Evolutionary conservation across 2,329 filamentous ascomycete genomes (phyloP).

Genomic region (Epichloe aotearoae): DNA sequence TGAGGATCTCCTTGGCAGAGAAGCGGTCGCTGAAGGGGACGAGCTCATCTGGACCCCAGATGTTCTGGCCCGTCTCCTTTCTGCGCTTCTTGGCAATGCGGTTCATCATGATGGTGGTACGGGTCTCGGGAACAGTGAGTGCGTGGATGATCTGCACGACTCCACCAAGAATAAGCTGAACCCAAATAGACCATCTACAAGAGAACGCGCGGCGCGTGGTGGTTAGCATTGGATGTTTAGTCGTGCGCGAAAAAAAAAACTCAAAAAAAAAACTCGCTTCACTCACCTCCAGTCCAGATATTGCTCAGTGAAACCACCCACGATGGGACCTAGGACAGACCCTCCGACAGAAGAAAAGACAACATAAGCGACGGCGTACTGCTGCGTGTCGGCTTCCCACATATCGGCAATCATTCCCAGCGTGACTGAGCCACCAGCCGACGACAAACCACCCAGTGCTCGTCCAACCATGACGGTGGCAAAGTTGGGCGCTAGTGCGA

Average conservation of each 20-base stretch:
- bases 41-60: constrained; percentile 64
- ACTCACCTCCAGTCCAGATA: constrained; percentile 51
- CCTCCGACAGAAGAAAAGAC: constrained; percentile 72
- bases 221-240: background rate
- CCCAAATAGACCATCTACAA: constrained; percentile 61
- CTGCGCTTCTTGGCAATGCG: constrained; percentile 63
- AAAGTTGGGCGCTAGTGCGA: constrained; percentile 62
- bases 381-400: constrained; percentile 57
- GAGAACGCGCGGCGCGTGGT: too few species aligned
- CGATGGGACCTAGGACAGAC: constrained; percentile 61
- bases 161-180: constrained; percentile 67
- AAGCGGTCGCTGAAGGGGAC: constrained; percentile 46
- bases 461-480: constrained; percentile 56
- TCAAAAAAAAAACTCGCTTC: background rate
- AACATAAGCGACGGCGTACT: constrained; percentile 63
- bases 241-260: background rate
- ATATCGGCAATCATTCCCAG: constrained; percentile 64
- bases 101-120: constrained; percentile 66
- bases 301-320: constrained; percentile 63
- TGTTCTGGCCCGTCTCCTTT: constrained; percentile 41
- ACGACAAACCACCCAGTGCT: constrained; percentile 55
- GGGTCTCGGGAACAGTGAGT: constrained; percentile 62
- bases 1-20: constrained; percentile 40
- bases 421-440: constrained; percentile 60
- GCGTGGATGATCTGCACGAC: constrained; percentile 55